A percentile compares a stretch with the other conserved stretches of the same genome.
Evolutionary conservation across 2,329 filamentous ascomycete species (phyloP).

Genomic region (Colletotrichum scovillei): DNA sequence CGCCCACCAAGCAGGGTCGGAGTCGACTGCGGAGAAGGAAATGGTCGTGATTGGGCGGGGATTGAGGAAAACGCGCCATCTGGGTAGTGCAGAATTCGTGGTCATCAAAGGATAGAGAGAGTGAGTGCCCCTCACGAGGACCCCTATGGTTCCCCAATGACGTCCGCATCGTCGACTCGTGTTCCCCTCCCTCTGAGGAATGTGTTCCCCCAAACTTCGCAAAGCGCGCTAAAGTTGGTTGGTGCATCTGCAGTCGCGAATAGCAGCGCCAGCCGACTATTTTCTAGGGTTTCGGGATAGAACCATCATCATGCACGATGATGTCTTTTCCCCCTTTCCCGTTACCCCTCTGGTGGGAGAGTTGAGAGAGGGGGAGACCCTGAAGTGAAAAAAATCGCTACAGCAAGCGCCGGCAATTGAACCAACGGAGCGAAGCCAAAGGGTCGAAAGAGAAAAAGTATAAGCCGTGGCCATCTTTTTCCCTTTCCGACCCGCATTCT

Average conservation of each 20-base stretch:
- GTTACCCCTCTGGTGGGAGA: background rate
- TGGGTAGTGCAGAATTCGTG: background rate
- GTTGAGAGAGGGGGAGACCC: background rate
- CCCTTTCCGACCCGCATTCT: background rate
- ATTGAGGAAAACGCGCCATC: background rate
- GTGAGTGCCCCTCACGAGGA: constrained; percentile 2
- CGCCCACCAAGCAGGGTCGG: background rate
- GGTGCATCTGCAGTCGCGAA: background rate
- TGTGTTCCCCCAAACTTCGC: background rate
- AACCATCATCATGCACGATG: constrained; percentile 17
- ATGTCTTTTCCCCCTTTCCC: constrained; percentile 11
- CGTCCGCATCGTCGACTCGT: constrained; percentile 19
- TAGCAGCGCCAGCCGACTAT: background rate
- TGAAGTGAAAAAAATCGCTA: background rate
- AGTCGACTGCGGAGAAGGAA: background rate
- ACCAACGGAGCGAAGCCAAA: background rate
- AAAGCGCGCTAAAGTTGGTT: background rate
- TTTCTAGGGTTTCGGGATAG: background rate
- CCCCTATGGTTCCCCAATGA: constrained; percentile 31
- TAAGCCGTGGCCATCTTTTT: background rate
- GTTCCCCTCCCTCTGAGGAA: background rate
- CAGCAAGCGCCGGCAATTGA: background rate
- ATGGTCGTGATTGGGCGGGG: background rate
- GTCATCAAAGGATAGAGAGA: background rate
- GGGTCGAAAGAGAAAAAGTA: too few relatives aligned